A percentile compares a stretch with the other conserved stretches of the same genome.
phyloP scores from a whole-genome alignment of 768 basidiomycete species.

The Rubroboletus pulcherrimus region DNA sequence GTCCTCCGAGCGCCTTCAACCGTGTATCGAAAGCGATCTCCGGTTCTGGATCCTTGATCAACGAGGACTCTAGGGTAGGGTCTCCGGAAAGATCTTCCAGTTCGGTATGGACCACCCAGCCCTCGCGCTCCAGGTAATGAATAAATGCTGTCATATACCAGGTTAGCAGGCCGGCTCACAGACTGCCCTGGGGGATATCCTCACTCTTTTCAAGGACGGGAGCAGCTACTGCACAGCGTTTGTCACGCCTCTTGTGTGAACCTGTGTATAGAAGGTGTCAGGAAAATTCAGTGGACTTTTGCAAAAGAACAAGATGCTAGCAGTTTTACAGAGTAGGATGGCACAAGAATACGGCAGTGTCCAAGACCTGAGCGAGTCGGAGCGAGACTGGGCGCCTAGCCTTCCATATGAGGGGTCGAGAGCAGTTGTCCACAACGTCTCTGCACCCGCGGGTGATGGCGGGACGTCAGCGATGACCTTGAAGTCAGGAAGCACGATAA shows the following conservation, averaged over 20 bases:
- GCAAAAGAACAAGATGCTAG: neutral
- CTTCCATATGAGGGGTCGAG: conserved; percentile 58
- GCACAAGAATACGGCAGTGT: conserved; percentile 86
- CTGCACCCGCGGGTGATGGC: conserved; percentile 59
- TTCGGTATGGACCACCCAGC: conserved; percentile 75
- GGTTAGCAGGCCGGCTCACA: conserved; percentile 3
- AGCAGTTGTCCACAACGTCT: conserved; percentile 60
- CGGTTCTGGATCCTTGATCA: conserved; percentile 34
- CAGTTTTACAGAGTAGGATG: conserved; percentile 77
- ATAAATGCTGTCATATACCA: conserved; percentile 48
- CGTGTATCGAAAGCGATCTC: conserved; percentile 50
- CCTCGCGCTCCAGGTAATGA: conserved; percentile 56
- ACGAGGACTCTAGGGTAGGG: conserved; percentile 25
- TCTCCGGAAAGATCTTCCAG: conserved; percentile 51
- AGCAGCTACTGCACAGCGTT: conserved; percentile 85
- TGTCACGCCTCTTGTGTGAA: conserved; percentile 91
- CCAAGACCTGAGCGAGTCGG: conserved; percentile 61
- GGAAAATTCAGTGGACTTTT: neutral
- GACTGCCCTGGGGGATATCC: conserved; percentile 23
- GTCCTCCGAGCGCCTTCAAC: conserved; percentile 44
- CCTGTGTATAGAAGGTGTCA: conserved; percentile 42
- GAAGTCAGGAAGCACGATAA: conserved; percentile 91
- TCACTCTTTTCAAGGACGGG: conserved; percentile 75
- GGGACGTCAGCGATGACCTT: conserved; percentile 75
- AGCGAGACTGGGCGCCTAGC: conserved; percentile 40